Evolutionary conservation across 192 early-diverging fungal species (phyloP), one percentile per base, ranked within the genome.

Genomic region (Coemansia sp.): DNA sequence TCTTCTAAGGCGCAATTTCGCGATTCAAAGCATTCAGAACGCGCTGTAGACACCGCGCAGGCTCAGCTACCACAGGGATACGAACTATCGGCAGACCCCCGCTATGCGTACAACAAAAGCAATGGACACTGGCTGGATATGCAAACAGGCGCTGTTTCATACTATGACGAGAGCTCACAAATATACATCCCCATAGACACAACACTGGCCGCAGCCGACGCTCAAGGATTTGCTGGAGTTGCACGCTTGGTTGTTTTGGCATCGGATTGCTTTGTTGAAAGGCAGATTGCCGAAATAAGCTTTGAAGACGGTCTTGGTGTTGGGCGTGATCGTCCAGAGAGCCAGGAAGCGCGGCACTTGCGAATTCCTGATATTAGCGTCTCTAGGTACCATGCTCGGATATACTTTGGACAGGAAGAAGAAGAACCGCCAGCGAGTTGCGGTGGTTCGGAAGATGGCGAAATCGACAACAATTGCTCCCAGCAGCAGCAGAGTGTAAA

Each of bases 281-380:
- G 80, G 1, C 61, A 73, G 5, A 66, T 84, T 6, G 76, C 82
- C 4, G 61, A 87, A 30, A 62, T 89, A 31, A 81, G 80, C 23
- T 68, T 60, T 1, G 71, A 79, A 3, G 84, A 82, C 4, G 56
- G 82, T 2, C 79, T 87, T 0, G 43, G 39, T 3, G 70, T 87
- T 40, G 88, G 88, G 0, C 68, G 88, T 5, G 88, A 89, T 66
- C 62, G 77, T 31, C 21, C 53, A 30, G 69, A 77, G 15, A 76
- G 66, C 52, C 73, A 72, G 7, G 40, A 17, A 11, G 8, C 28
- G 9, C 76, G 56, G 11, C 79, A 83, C 4, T 48, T 89, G 32
- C 80, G 88, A 6, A 65, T 89, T 34, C 76, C 81, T 0, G 86
- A 87, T 18, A 84, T 89, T 69, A 72, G 63, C 11, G 79, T 84